Conservation (phyloP, 495 filamentous ascomycete species). For the Aspergillus egyptiacus region DNA sequence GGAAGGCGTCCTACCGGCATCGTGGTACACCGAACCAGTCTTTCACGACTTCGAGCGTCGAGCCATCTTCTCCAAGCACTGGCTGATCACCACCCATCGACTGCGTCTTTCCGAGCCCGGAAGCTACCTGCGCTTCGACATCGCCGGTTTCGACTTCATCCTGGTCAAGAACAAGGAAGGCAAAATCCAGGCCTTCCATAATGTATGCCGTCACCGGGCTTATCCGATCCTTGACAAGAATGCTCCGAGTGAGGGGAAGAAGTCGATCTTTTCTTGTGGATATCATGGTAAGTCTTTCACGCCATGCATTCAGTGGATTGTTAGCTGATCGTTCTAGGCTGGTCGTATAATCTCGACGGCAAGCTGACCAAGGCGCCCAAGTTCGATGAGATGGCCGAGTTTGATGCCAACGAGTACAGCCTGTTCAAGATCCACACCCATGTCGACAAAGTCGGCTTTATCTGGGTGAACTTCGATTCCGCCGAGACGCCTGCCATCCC, state of each 20-base stretch:
- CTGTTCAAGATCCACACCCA: constrained; percentile 35
- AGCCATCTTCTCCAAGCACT: constrained; percentile 45
- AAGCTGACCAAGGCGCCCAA: constrained; percentile 53
- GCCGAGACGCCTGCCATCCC: no score
- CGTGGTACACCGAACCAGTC: constrained; percentile 43
- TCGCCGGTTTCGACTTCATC: constrained; percentile 46
- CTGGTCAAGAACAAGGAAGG: constrained; percentile 40
- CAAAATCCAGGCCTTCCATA: constrained; percentile 46
- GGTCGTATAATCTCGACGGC: constrained; percentile 44
- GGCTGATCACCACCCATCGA: constrained; percentile 46
- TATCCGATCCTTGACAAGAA: constrained; percentile 47
- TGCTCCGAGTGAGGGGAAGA: constrained; percentile 37
- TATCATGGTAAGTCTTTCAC: no score
- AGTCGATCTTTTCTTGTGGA: constrained; percentile 46
- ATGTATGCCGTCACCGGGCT: constrained; percentile 23
- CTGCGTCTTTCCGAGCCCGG: constrained; percentile 40
- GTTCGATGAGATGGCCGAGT: constrained; percentile 44
- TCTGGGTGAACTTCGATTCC: constrained; percentile 51
- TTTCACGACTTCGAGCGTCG: constrained; percentile 49
- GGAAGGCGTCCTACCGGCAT: constrained; percentile 20
- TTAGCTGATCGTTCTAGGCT: no score
- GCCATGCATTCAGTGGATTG: no score
- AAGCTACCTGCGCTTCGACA: constrained; percentile 43
- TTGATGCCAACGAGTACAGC: constrained; percentile 50
- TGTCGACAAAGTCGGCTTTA: constrained; percentile 50